These are phyloP conservation scores for Cryptosporidium tyzzeri DNA, from an alignment of 169 alveolate genomes.

Conservation along the genomic window DNA sequence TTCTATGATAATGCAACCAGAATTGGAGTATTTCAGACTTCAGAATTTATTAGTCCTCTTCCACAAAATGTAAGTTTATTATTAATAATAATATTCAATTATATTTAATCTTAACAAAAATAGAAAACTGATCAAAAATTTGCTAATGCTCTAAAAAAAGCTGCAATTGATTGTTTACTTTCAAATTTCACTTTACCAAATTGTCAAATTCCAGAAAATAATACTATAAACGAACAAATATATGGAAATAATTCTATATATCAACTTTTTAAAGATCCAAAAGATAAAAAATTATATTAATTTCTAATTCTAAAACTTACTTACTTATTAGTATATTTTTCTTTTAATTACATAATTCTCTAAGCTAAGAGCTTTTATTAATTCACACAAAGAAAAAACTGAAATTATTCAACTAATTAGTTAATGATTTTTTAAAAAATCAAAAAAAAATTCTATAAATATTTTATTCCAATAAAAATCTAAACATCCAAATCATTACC, in stretches of 20 bases:
- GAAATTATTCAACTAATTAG: too few species aligned
- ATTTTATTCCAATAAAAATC: too few species aligned
- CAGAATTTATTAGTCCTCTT: conserved; percentile 47
- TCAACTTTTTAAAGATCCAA: conserved; percentile 28
- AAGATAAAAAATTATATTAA: background rate
- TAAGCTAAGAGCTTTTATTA: background rate
- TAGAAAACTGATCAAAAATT: conserved; percentile 71
- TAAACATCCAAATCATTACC: too few species aligned
- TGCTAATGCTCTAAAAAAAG: conserved; percentile 48
- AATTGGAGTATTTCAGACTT: conserved; percentile 36
- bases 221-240: conserved; percentile 8
- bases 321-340: background rate
- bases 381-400: background rate
- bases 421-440: too few species aligned
- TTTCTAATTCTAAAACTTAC: background rate
- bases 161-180: conserved; percentile 49
- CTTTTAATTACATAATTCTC: background rate
- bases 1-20: conserved; percentile 56
- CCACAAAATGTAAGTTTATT: conserved; percentile 58
- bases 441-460: too few species aligned
- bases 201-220: conserved; percentile 36
- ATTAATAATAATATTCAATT: background rate
- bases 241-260: conserved; percentile 24
- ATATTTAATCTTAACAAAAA: background rate
- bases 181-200: conserved; percentile 65